Evolutionary conservation across 2,329 filamentous ascomycete species (phyloP), one percentile per base, ranked within the genome.

Genomic region (Cryphonectria japonica): DNA sequence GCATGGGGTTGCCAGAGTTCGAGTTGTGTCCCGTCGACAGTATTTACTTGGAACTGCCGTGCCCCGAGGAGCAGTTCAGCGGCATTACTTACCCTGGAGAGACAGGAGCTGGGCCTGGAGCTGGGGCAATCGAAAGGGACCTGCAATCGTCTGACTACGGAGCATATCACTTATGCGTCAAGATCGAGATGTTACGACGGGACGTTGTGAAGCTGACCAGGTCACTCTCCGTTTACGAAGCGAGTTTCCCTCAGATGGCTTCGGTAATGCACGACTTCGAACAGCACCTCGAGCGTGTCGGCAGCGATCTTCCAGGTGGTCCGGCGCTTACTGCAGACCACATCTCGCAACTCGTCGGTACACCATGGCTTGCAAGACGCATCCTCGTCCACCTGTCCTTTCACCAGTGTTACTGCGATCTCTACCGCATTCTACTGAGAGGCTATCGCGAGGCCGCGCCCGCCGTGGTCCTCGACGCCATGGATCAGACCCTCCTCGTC

Each of bases 1-100:
- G 82, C 0, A 80, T 81, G 32, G 83, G 83, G 2, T 79, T 84
- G 59, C 80, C 81, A 3, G 83, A 85, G 72, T 84, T 83, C 72
- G 79, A 83, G n/a, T 78, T 84, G 9, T 84, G 82, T 77, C 79
- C 79, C 1, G 78, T 79, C 19, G 82, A 84, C 41, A 78, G 76
- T 26, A 83, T 85, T 37, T 80, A 83, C 71, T 77, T 85, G 50
- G 77, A 80, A 43, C 75, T 84, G 50, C 83, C 83, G 0, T 83
- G 82, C 73, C 79, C 82, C 68, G 83, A 85, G 73, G 79, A 81
- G 69, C 82, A 84, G 50, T 85, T 85, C 72, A 67, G 71, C 69
- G 41, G 22, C 37, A 50, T 3, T 9, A 50, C 37, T 50, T 8
- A n/a, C 46, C 22, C 9, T 6, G 46, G 46, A 50, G 46, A 50